Evolutionary conservation across 2,329 filamentous ascomycete species (phyloP).

Genomic region (Fusarium mundagurra): DNA sequence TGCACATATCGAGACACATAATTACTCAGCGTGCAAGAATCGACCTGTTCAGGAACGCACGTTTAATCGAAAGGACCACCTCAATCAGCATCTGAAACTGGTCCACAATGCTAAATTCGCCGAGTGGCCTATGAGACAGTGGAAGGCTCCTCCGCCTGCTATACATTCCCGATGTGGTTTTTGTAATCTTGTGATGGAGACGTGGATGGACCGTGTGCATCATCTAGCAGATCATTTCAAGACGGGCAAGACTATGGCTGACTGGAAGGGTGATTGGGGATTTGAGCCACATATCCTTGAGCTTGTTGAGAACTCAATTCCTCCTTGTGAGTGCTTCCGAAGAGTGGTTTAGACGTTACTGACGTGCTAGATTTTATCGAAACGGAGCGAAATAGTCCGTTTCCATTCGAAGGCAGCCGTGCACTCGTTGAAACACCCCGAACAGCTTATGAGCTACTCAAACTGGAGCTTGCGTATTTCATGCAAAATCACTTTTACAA

Average conservation of each 20-base stretch:
- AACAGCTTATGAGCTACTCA: slow-evolving; percentile 36
- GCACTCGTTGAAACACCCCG: slow-evolving; percentile 30
- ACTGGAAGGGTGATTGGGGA: slow-evolving; percentile 56
- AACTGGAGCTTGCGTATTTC: slow-evolving; percentile 35
- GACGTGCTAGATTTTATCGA: slow-evolving; percentile 27
- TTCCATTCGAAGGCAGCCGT: slow-evolving; percentile 31
- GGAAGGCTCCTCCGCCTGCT: slow-evolving; percentile 50
- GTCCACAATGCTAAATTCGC: slow-evolving; percentile 54
- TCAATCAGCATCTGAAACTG: slow-evolving; percentile 53
- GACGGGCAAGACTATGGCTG: slow-evolving; percentile 52
- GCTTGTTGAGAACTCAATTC: slow-evolving; percentile 54
- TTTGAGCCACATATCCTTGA: slow-evolving; percentile 51
- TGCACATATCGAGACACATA: slow-evolving; percentile 50
- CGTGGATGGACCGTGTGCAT: slow-evolving; percentile 49
- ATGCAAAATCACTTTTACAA: slow-evolving; percentile 39
- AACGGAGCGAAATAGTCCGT: slow-evolving; percentile 34
- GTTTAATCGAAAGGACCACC: slow-evolving; percentile 55
- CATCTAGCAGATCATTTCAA: slow-evolving; percentile 56
- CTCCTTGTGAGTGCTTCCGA: slow-evolving; percentile 46
- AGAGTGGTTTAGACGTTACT: too few species aligned
- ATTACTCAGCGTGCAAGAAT: slow-evolving; percentile 59
- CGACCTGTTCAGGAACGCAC: slow-evolving; percentile 56
- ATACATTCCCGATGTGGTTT: slow-evolving; percentile 54
- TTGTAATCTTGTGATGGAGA: slow-evolving; percentile 49
- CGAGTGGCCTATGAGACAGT: slow-evolving; percentile 43